Percentiles rank a stretch among this genome's conserved stretches.
phyloP scores from a whole-genome alignment of 768 basidiomycete species.

The Obba rivulosa region DNA sequence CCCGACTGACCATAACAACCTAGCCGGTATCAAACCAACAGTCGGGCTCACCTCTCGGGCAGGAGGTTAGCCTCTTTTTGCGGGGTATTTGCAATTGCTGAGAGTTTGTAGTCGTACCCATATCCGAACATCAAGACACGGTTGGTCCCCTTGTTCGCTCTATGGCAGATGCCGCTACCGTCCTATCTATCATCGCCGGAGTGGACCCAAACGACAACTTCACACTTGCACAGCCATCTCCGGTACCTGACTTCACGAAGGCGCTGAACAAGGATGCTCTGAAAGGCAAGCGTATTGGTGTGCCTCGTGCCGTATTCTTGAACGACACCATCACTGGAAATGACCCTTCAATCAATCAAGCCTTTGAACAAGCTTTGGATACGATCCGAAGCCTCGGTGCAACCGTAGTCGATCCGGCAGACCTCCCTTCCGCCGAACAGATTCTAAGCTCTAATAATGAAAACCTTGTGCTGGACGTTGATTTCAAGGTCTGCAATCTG shows the following conservation, averaged over 20 bases:
- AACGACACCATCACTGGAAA: constrained; percentile 16
- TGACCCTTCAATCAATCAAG: constrained; percentile 21
- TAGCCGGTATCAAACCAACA: constrained; percentile 33
- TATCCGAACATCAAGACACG: constrained; percentile 32
- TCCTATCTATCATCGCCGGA: constrained; percentile 33
- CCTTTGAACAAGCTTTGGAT: constrained; percentile 32
- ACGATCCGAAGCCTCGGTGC: constrained; percentile 34
- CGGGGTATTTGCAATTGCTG: not conserved
- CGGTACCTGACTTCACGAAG: constrained; percentile 47
- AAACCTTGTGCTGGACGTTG: constrained; percentile 44
- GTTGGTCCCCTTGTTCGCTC: constrained; percentile 29
- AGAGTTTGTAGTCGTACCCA: constrained; percentile 33
- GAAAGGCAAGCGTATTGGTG: constrained; percentile 39
- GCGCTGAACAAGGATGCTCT: constrained; percentile 45
- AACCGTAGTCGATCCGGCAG: constrained; percentile 54
- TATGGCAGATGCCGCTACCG: constrained; percentile 26
- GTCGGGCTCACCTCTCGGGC: constrained; percentile 29
- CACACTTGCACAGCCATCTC: constrained; percentile 36
- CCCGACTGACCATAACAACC: constrained; percentile 34
- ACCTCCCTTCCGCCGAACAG: constrained; percentile 52
- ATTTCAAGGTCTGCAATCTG: constrained; percentile 46
- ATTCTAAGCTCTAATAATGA: constrained; percentile 41
- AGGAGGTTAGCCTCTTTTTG: constrained; percentile 20
- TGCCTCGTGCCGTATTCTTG: constrained; percentile 29
- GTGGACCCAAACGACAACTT: constrained; percentile 34